Evolutionary conservation across 164 flowering plant species (phyloP), one percentile per base, ranked within the genome.

Genomic region (Taxillus chinensis): DNA sequence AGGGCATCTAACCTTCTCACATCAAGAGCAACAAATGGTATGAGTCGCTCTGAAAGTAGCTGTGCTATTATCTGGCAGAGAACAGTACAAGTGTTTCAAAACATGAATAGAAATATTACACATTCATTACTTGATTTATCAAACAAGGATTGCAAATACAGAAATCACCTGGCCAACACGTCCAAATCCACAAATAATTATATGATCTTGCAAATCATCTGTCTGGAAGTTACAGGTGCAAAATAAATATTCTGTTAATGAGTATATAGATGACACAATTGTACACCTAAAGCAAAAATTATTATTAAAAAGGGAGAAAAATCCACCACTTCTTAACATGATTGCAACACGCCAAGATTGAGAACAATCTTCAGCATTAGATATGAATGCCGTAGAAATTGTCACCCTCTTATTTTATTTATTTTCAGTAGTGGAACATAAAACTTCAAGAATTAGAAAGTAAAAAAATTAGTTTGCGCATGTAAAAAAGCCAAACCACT

Each of bases 1-100:
- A 15, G 12, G n/a, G 37, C 52, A 54, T 3, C 45, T 71, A 79
- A 92, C 99, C 98, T 95, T 72, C 95, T 83, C 67, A 95, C 98
- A 77, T 95, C 99, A 67, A 95, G 98, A 41, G 99, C 99, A 74
- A 95, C 99, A 79, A 95, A 95, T 61, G 99, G 99, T 71, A 95
- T 95, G 11, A 95, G 70, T 56, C 99, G 73, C 70, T 95, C 99
- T 17, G 99, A 95, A 59, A 95, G 98, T 76, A 95, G 99, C 73
- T 95, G 99, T 4, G 99, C 99, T 63, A 95, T 95, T 60, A 95
- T 95, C 99, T 95, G 81, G 16, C 41, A 62, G 40, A 59, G 48
- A 52, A 55, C 49, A 63, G 39, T 6, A 49, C 43, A 50, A 59
- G 15, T 41, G 58, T 52, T 41, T 15, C 40, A 41, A 55, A 5